A percentile compares a stretch with the other conserved stretches of the same genome.
Evolutionary conservation across 2,329 filamentous ascomycete species (phyloP).

Genomic region (Pseudogymnoascus sp.): DNA sequence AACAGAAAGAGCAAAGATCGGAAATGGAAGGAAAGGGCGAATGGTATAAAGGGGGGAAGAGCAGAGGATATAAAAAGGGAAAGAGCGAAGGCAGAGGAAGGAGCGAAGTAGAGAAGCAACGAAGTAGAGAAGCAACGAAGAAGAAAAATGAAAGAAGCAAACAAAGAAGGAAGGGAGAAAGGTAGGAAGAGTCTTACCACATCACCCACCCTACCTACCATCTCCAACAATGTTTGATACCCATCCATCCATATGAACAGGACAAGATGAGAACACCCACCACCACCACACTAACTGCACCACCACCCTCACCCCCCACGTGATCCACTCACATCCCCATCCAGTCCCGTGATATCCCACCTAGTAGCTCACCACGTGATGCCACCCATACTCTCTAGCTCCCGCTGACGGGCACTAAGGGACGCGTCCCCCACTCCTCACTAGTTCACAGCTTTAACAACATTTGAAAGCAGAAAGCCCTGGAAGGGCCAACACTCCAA

Average conservation of each 20-base stretch:
- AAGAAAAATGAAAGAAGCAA: neutral
- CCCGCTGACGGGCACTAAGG: neutral
- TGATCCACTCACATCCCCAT: neutral
- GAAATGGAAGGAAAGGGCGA: neutral
- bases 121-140: neutral
- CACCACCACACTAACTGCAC: neutral
- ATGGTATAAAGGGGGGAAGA: neutral
- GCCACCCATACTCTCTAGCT: neutral
- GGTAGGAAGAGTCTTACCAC: neutral
- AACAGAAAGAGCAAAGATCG: neutral
- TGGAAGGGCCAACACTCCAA: neutral
- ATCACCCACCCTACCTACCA: neutral
- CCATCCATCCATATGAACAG: neutral
- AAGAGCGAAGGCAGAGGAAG: neutral
- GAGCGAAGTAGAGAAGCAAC: neutral
- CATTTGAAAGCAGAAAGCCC: no score
- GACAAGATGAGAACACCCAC: neutral
- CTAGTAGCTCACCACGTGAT: neutral
- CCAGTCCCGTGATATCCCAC: neutral
- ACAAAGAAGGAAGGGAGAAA: neutral
- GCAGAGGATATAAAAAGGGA: neutral
- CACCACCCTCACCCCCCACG: neutral
- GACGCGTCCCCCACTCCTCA: neutral
- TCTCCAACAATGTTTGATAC: neutral
- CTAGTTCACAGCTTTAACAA: neutral